Evolutionary conservation across 805 yeast genomes (phyloP).

Genomic region (Lachancea lanzarotensis): DNA sequence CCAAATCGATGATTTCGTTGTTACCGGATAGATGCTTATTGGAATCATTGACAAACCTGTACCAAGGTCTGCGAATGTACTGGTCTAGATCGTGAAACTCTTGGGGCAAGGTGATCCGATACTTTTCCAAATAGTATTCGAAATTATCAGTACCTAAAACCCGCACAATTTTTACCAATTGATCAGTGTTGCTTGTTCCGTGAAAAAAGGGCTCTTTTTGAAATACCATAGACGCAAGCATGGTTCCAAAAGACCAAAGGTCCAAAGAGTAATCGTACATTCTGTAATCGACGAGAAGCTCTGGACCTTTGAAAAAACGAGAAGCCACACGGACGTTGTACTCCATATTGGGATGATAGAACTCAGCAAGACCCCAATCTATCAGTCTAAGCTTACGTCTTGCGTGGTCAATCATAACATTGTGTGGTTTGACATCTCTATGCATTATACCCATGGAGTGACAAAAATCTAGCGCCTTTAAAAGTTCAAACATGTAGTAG

Average conservation of each 20-base stretch:
- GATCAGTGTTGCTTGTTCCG: conserved; percentile 87
- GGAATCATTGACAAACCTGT: conserved; percentile 58
- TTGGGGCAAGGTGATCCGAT: conserved; percentile 59
- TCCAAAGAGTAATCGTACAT: conserved; percentile 89
- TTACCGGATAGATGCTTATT: conserved; percentile 59
- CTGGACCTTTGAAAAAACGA: conserved; percentile 91
- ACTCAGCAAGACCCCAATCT: conserved; percentile 96
- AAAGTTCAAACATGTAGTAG: conserved; percentile 72
- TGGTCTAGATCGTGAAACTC: conserved; percentile 75
- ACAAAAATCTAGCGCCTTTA: conserved; percentile 79
- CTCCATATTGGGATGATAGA: conserved; percentile 82
- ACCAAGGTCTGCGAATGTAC: conserved; percentile 84
- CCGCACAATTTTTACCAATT: conserved; percentile 79
- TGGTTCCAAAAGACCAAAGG: conserved; percentile 91
- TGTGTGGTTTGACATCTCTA: conserved; percentile 93
- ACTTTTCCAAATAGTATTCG: conserved; percentile 60
- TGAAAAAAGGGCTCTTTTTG: conserved; percentile 89
- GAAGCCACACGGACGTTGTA: conserved; percentile 93
- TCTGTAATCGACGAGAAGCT: conserved; percentile 74
- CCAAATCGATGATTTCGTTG: conserved; percentile 70
- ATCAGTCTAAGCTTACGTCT: conserved; percentile 66
- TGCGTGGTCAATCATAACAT: conserved; percentile 87
- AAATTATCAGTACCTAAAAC: conserved; percentile 83
- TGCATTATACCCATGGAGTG: conserved; percentile 96
- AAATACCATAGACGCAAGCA: conserved; percentile 84